These are phyloP conservation scores for Naganishia vaughanmartiniae DNA, from an alignment of 768 basidiomycete genomes.

Conservation along the genomic window DNA sequence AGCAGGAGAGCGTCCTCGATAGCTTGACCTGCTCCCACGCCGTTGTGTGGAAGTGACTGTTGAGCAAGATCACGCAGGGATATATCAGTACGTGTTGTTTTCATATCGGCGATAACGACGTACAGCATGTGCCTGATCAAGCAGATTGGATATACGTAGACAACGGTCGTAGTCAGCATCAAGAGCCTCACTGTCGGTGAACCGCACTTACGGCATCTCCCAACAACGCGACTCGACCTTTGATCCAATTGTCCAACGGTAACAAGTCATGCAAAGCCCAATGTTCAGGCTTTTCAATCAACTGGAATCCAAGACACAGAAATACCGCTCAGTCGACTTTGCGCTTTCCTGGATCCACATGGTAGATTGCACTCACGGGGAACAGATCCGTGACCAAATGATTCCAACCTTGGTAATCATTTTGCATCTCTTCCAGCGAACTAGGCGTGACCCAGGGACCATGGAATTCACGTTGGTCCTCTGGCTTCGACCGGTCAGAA, in stretches of 20 bases:
- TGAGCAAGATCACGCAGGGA: neutral
- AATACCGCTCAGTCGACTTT: too few species aligned
- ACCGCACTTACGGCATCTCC: constrained; percentile 13
- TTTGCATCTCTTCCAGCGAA: constrained; percentile 11
- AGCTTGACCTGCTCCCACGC: constrained; percentile 21
- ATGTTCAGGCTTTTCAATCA: constrained; percentile 22
- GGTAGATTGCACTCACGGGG: neutral
- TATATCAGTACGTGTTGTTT: too few species aligned
- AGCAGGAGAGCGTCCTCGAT: constrained; percentile 27
- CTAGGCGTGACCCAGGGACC: constrained; percentile 8
- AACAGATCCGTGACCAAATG: neutral
- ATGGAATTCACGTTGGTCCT: constrained; percentile 6
- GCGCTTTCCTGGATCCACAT: too few species aligned
- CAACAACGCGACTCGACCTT: neutral
- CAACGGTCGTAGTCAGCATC: too few species aligned
- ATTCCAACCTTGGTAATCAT: constrained; percentile 13
- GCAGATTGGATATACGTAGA: too few species aligned
- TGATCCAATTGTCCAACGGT: constrained; percentile 7
- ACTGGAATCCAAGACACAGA: neutral
- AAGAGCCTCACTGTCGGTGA: too few species aligned
- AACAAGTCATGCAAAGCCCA: constrained; percentile 17
- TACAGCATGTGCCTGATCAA: constrained; percentile 10
- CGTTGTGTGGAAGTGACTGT: constrained; percentile 10
- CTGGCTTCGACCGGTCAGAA: constrained; percentile 16
- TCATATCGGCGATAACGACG: neutral